Base-by-base conservation (phyloP, 768 basidiomycete genomes). In the Collybia sordida region DNA sequence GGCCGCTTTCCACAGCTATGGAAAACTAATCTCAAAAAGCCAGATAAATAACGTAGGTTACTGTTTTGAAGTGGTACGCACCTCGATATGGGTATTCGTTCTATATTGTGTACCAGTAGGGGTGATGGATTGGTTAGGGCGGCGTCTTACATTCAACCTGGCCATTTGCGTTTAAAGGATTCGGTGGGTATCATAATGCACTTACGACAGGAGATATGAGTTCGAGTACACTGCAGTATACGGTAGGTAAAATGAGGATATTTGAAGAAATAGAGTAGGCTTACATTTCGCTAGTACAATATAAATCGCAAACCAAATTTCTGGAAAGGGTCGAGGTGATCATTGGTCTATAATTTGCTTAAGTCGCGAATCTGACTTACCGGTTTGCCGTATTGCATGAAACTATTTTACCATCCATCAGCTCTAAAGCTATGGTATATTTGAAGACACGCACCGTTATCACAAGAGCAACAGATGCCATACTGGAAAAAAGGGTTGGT, bases 181-280 rank as follows among this genome's bases (percentile, higher is more conserved):
- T 3, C 6, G 4, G 31, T 7, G 3, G 11, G 43, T 45, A 46
- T 42, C 12, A 28, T 15, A 12, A n/a, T 36, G 21, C 19, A 42
- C 38, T 38, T 45, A 59, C 55, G 58, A 48, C 18, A 52, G 49
- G 19, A 66, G 55, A 27, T 64, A 56, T 7, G 63, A 63, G 47
- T 66, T 66, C 8, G 65, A 60, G 46, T 66, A 64, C n/a, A 66
- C 65, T 66, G 24, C 8, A n/a, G 11, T 15, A n/a, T 15, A 18
- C 14, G 27, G 11, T 31, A 11, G 31, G 31, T 31, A 6, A 12
- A 31, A 31, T 4, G 4, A 31, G 11, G 31, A 18, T 4, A 25
- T 15, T 39, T 42, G 27, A 18, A 2, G 19, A 11, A 23, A 15
- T 11, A 1, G 17, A 31, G 9, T 7, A 23, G 36, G 9, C 58